A percentile compares a stretch with the other conserved stretches of the same genome.
phyloP scores from a whole-genome alignment of 2,329 filamentous ascomycete genomes.

The Ceratocystis eucalypticola region DNA sequence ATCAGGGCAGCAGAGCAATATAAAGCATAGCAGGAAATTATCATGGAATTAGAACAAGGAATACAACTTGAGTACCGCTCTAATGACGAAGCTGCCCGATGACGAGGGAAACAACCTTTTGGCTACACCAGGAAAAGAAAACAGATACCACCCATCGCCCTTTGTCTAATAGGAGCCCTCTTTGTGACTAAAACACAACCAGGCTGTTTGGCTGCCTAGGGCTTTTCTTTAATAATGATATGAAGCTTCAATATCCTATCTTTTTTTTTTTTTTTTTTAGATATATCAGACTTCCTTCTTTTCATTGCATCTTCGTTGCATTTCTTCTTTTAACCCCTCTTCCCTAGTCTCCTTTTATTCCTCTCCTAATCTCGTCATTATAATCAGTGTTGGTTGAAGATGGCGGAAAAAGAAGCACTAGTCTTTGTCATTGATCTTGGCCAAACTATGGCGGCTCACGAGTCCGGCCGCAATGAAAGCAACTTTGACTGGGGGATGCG shows the following conservation, averaged over 20 bases:
- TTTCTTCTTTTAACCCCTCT: background rate
- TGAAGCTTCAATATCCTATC: background rate
- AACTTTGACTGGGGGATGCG: slow-evolving; percentile 82
- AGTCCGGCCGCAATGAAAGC: slow-evolving; percentile 57
- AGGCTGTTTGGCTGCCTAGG: slow-evolving; percentile 11
- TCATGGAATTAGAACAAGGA: no score
- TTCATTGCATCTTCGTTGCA: background rate
- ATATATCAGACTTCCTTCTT: background rate
- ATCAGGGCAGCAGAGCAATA: no score
- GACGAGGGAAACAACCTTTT: no score
- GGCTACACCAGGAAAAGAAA: no score
- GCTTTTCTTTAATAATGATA: background rate
- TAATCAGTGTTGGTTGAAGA: slow-evolving; percentile 30
- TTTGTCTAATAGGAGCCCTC: background rate
- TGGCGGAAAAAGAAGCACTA: slow-evolving; percentile 88
- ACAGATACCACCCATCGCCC: no score
- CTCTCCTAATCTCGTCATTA: background rate
- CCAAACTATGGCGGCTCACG: slow-evolving; percentile 62
- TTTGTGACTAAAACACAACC: slow-evolving; percentile 13
- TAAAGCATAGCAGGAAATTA: no score
- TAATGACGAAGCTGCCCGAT: no score
- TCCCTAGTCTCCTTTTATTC: background rate
- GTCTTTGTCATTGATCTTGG: slow-evolving; percentile 87
- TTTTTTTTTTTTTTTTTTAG: background rate
- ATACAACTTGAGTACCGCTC: no score